Evolutionary conservation across 345 rosid species (phyloP), one percentile per base, ranked within the genome.

Genomic region (Toxicodendron radicans): DNA sequence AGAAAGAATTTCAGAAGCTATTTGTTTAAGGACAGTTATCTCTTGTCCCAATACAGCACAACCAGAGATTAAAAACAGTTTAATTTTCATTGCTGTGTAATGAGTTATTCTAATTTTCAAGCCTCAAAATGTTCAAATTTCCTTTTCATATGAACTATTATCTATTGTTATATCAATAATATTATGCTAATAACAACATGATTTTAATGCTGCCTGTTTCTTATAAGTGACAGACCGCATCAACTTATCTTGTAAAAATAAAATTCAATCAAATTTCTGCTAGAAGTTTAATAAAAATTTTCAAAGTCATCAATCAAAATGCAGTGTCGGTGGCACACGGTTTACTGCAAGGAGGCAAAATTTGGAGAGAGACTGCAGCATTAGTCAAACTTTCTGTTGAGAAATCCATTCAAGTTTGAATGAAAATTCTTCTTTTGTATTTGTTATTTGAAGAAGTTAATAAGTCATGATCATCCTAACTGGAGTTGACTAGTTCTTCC

Each of bases 401-500:
- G 17, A 49, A 49, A 51, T 51, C 54, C 54, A 13, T 51, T 65
- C 69, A 20, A 7, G 46, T 48, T 10, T 33, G 51, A 33, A 6
- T 32, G 38, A 70, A 41, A 70, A 21, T 4, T 57, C 23, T 38
- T 13, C 18, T 14, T 8, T 38, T 48, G 52, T 48, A 48, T 11
- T 38, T 38, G 32, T 20, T 23, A 24, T 24, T 7, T 16, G 35
- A 18, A 58, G 66, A 30, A 45, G 74, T 48, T 71, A 27, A 20
- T 5, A 16, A 48, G 74, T 71, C 74, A 46, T 59, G 56, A 59
- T 71, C 74, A 71, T 71, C 74, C 52, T 66, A 71, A 27, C 66
- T 71, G 56, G 45, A 46, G 74, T 71, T 71, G 66, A 59, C 66
- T 48, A 57, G 30, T 59, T 30, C 21, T 27, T 71, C 32, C 5